These are phyloP conservation scores for Citrullus mucosospermus DNA, from an alignment of 306 rosid species.

Conservation along the genomic window DNA sequence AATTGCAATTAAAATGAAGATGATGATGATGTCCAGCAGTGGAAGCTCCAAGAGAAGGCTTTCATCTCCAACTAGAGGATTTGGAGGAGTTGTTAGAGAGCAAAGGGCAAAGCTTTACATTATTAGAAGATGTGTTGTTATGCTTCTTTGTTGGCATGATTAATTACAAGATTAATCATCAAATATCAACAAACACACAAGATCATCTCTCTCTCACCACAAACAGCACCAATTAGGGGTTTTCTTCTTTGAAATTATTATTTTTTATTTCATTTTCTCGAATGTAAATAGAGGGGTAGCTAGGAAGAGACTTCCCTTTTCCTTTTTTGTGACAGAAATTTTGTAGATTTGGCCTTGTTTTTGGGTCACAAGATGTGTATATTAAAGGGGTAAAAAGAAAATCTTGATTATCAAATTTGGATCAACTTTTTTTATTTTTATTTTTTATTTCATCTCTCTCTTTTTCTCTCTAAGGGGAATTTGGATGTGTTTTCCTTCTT, in stretches of 20 bases:
- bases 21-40: slow-evolving; percentile 34
- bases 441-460: not conserved
- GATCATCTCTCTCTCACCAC: not conserved
- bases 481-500: not conserved
- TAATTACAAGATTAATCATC: slow-evolving; percentile 6
- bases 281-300: slow-evolving; percentile 39
- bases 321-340: slow-evolving; percentile 11
- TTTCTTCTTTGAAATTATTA: not conserved
- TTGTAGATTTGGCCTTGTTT: slow-evolving; percentile 24
- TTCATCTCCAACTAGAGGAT: slow-evolving; percentile 51
- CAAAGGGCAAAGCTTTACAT: slow-evolving; percentile 83
- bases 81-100: slow-evolving; percentile 75
- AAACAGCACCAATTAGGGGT: not conserved
- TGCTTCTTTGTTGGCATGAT: slow-evolving; percentile 99
- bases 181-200: not conserved
- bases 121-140: slow-evolving; percentile 89
- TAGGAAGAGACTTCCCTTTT: slow-evolving; percentile 5
- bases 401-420: not conserved
- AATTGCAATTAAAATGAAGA: slow-evolving; percentile 4
- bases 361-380: not conserved
- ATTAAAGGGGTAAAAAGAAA: not conserved
- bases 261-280: slow-evolving; percentile 14
- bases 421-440: not conserved
- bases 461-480: not conserved
- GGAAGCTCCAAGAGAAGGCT: slow-evolving; percentile 58